These are phyloP conservation scores for Aquilaria malaccensis DNA, from an alignment of 345 rosid genomes.

Conservation along the genomic window DNA sequence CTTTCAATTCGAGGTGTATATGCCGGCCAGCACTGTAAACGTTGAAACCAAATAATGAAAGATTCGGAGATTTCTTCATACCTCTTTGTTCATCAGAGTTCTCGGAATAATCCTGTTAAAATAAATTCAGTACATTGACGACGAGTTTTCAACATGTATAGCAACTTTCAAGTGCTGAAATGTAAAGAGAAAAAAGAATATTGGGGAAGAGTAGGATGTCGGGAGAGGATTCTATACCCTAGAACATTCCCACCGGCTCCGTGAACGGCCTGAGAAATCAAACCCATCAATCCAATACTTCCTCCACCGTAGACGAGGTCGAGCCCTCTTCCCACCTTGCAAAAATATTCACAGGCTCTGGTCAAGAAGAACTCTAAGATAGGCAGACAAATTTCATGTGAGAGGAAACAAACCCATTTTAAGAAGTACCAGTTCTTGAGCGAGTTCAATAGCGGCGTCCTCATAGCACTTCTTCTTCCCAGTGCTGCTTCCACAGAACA, in stretches of 20 bases:
- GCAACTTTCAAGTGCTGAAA: not conserved
- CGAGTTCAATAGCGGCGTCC: conserved; percentile 78
- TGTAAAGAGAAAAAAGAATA: not conserved
- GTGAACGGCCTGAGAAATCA: conserved; percentile 79
- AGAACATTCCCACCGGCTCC: conserved; percentile 80
- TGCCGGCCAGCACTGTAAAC: not conserved
- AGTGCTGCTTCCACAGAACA: conserved; percentile 78
- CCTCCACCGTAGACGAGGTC: conserved; percentile 98
- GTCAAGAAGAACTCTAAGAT: not conserved
- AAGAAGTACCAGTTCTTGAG: conserved; percentile 61
- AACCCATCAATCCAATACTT: conserved; percentile 91
- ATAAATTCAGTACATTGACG: not conserved
- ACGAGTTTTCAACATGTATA: no score
- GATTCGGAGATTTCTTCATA: not conserved
- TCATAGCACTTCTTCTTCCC: conserved; percentile 75
- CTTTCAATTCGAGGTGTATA: not conserved
- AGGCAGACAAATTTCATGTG: not conserved
- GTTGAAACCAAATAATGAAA: not conserved
- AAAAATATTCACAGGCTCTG: not conserved
- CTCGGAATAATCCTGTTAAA: conserved; percentile 67
- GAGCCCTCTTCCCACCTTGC: conserved; percentile 58
- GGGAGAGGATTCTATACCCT: conserved; percentile 37
- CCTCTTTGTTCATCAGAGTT: conserved; percentile 92
- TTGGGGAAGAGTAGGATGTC: not conserved
- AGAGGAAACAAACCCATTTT: not conserved